These are phyloP conservation scores for Cicer yamashitae DNA, from an alignment of 306 rosid species.

Conservation along the genomic window DNA sequence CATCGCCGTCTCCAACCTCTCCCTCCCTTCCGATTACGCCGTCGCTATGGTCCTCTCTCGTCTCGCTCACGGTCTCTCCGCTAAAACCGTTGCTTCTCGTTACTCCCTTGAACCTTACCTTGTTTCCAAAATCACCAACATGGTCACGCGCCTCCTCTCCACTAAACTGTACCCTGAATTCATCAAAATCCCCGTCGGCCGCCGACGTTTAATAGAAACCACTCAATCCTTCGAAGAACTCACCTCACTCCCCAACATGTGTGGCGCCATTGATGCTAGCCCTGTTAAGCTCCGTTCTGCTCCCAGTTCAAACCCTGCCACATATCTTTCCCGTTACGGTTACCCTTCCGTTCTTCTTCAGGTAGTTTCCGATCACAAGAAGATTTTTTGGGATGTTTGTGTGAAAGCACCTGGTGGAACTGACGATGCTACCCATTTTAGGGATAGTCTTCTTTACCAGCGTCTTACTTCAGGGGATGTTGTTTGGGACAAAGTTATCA, in stretches of 20 bases:
- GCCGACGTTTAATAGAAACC: constrained; percentile 71
- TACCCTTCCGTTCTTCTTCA: constrained; percentile 77
- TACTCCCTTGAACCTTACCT: constrained; percentile 96
- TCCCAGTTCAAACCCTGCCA: constrained; percentile 41
- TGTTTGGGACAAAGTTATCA: constrained; percentile 77
- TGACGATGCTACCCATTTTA: constrained; percentile 76
- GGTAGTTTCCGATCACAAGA: constrained; percentile 87
- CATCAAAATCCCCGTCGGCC: constrained; percentile 82
- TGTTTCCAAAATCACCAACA: constrained; percentile 90
- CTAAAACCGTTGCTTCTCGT: constrained; percentile 68
- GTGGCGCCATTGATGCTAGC: constrained; percentile 84
- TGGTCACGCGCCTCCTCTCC: constrained; percentile 90
- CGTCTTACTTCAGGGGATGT: constrained; percentile 72
- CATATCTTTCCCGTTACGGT: constrained; percentile 67
- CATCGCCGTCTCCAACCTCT: constrained; percentile 82
- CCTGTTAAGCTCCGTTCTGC: constrained; percentile 55
- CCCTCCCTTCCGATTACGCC: constrained; percentile 86
- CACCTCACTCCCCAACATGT: constrained; percentile 88
- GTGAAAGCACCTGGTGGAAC: constrained; percentile 85
- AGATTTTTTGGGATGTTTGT: constrained; percentile 94
- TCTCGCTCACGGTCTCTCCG: constrained; percentile 83
- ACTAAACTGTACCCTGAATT: constrained; percentile 90
- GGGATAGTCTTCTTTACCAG: constrained; percentile 74
- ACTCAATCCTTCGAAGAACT: constrained; percentile 86
- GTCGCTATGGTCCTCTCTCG: constrained; percentile 96